Base-by-base conservation (phyloP, 2,329 filamentous ascomycete species). In the Aspergillus viridinutans region DNA sequence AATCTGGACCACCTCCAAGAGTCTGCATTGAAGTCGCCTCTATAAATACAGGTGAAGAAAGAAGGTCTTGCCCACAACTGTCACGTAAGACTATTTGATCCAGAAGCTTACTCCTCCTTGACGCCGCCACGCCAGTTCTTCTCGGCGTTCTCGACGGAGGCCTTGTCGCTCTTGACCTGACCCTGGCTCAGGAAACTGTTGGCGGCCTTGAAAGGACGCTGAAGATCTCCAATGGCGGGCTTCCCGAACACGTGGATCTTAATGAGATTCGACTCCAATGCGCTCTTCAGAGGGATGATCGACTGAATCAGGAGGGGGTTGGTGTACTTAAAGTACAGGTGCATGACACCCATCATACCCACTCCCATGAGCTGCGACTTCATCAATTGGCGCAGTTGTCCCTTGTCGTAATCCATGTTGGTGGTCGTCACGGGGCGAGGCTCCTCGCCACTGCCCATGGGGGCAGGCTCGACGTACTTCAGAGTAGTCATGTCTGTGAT, bases 251-350 rank as follows among this genome's bases (percentile, higher is more conserved):
- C 67, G 79, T 97, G 90, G 72, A 99, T 93, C 85, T 97, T 97
- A 82, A 94, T 85, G 69, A 97, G 82, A 83, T 97, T 97, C 80
- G 88, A 84, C 83, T 99, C 94, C 77, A 99, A 85, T 49, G 92
- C 93, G 73, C 89, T 85, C 88, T 99, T 99, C 77, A 97, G 83
- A 35, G 94, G 94, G 73, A 99, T 94, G 80, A 99, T 96, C 76
- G 90, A 95, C 85, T 99, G 94, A 81, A 99, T 96, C 71, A 97
- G 82, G 52, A 99, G 90, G 45, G 94, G 94, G 86, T 97, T 99
- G 81, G 92, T 97, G 88, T 97, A 99, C 78, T 97, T 92, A 84
- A 99, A 90, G 87, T 97, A 99, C 61, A 99, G 66, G 81, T 99
- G 94, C 93, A 99, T 97, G 72, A 97, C 90, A 61, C 78, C 86